A percentile compares a stretch with the other conserved stretches of the same genome.
Evolutionary conservation across 1,284 basidiomycete species (phyloP).

Genomic region (Malassezia sp.): DNA sequence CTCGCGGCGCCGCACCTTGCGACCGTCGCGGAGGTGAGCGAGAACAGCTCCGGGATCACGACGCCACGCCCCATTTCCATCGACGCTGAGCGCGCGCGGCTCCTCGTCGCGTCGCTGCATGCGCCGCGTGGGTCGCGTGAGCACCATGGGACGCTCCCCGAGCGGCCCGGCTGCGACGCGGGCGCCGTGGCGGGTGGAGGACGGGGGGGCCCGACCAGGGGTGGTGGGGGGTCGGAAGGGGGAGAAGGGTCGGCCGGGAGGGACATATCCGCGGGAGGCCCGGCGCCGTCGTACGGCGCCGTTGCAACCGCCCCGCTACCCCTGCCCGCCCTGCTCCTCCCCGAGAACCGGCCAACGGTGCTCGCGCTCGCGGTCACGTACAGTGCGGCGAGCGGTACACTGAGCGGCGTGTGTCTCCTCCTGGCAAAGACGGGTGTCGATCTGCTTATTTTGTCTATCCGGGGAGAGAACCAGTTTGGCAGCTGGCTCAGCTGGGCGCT

Average conservation of each 20-base stretch:
- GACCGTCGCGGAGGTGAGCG: slow-evolving; percentile 41
- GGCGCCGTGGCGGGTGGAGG: no score
- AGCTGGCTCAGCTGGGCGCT: slow-evolving; percentile 67
- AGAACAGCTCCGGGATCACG: slow-evolving; percentile 41
- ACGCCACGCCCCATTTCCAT: slow-evolving; percentile 21
- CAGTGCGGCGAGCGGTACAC: slow-evolving; percentile 76
- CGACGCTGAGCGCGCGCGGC: slow-evolving; percentile 1
- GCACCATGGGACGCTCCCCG: no score
- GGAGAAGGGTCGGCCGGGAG: no score
- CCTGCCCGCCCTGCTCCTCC: background rate
- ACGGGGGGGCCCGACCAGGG: no score
- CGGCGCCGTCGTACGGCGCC: background rate
- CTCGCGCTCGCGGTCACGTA: slow-evolving; percentile 72
- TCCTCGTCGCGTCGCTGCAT: background rate
- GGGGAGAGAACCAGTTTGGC: slow-evolving; percentile 69
- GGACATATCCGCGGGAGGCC: no score
- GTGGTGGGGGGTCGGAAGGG: no score
- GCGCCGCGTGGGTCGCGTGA: no score
- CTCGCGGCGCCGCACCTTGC: slow-evolving; percentile 39
- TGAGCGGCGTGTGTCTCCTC: slow-evolving; percentile 82
- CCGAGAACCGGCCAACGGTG: slow-evolving; percentile 49
- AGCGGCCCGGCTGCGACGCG: no score
- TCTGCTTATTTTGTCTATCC: slow-evolving; percentile 66
- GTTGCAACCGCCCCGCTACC: no score
- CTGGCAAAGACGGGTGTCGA: slow-evolving; percentile 91